Evolutionary conservation across 2,329 filamentous ascomycete genomes (phyloP), one percentile per base, ranked within the genome.

Genomic region (Fusarium sp.): DNA sequence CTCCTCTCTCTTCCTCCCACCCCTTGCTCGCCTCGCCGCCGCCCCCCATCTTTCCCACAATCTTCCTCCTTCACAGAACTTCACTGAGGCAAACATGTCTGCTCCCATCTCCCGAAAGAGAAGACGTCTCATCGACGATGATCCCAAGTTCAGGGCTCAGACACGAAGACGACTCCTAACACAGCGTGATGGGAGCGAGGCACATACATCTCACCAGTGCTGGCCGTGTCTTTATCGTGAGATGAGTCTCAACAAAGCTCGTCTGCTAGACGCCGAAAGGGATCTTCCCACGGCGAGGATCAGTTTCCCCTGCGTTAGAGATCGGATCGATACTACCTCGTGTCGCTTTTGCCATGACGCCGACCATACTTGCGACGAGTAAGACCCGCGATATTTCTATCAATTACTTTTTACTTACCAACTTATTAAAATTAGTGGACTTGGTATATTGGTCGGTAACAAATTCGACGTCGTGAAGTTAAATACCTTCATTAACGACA

Each of bases 231-330:
- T 53, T 8, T 33, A 20, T 5, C 49, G 49, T 0, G 49, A 53
- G 1, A 53, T 53, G 14, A 2, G 11, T 0, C 27, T 53, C 1
- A 53, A 53, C 4, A 31, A 33, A 5, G 4, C 27, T 31, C 49
- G 49, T 0, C 27, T 53, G 3, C 2, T 33, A 0, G 17, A 20
- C 11, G 3, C 1, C 11, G 27, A 20, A 1, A 31, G 2, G 17
- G 49, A 53, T 2, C 17, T 53, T 2, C 49, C 49, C 11, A 14
- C 11, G 1, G 11, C 7, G 11, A 29, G 27, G 11, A 53, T 53
- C 17, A 14, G 27, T 31, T 53, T 20, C 11, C 11, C 17, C 11
- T 53, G 49, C 3, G 27, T 53, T 2, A 31, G 27, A 11, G 49
- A 53, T 5, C 6, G 12, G 27, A 20, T n/a, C 8, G 27, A 20